A percentile compares a stretch with the other conserved stretches of the same genome.
phyloP scores from a whole-genome alignment of 352 stramenopile genomes.

The Pythium oligandrum region DNA sequence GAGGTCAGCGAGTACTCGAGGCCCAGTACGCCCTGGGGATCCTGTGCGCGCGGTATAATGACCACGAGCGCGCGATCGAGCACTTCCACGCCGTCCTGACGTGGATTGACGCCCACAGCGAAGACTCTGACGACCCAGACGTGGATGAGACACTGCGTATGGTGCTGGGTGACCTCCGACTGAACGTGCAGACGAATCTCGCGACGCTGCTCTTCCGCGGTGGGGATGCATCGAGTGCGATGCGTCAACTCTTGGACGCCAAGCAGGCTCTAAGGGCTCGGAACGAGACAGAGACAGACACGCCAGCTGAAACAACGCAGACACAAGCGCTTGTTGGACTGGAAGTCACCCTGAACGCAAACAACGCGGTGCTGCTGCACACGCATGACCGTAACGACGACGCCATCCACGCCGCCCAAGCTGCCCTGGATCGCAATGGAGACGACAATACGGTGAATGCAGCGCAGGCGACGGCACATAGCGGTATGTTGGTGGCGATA shows the following conservation, averaged over 20 bases:
- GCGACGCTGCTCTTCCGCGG: slow-evolving; percentile 26
- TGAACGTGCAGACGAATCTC: slow-evolving; percentile 37
- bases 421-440: slow-evolving; percentile 21
- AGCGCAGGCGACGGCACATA: slow-evolving; percentile 4
- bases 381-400: slow-evolving; percentile 26
- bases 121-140: neutral
- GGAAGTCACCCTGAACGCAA: slow-evolving; percentile 28
- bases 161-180: slow-evolving; percentile 21
- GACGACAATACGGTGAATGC: neutral
- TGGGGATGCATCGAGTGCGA: slow-evolving; percentile 26
- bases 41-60: slow-evolving; percentile 26
- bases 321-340: slow-evolving; percentile 3
- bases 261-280: slow-evolving; percentile 20
- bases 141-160: neutral
- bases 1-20: slow-evolving; percentile 15
- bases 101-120: slow-evolving; percentile 4
- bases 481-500: neutral
- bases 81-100: slow-evolving; percentile 26
- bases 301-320: neutral
- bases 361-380: slow-evolving; percentile 44
- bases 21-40: slow-evolving; percentile 29
- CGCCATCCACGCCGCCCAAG: slow-evolving; percentile 23
- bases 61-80: slow-evolving; percentile 23
- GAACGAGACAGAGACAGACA: neutral
- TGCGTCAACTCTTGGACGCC: slow-evolving; percentile 31